Percentiles rank a stretch among this genome's conserved stretches.
phyloP scores from a whole-genome alignment of 495 filamentous ascomycete species.

The Clohesyomyces aquaticus region DNA sequence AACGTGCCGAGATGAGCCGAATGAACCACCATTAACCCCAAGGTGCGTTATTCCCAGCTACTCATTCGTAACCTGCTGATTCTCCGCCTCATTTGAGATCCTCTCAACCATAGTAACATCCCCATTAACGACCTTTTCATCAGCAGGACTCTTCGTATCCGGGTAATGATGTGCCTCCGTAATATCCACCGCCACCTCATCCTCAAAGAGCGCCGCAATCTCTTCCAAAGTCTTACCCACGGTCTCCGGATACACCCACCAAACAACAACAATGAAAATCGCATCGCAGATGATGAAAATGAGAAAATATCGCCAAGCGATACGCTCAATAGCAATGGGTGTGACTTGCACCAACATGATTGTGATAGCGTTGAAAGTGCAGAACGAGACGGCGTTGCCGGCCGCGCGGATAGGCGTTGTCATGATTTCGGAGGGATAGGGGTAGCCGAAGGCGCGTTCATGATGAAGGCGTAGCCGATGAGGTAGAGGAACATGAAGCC shows the following conservation, averaged over 20 bases:
- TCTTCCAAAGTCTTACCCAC: neutral
- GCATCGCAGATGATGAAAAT: neutral
- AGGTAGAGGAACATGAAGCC: neutral
- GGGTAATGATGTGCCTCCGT: no score
- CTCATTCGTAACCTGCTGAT: no score
- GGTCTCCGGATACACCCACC: neutral
- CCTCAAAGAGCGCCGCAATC: neutral
- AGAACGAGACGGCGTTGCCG: neutral
- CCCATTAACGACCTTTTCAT: no score
- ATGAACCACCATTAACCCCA: no score
- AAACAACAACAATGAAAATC: neutral
- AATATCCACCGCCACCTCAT: neutral
- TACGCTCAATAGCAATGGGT: neutral
- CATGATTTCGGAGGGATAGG: neutral
- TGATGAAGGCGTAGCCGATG: neutral
- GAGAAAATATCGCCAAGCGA: neutral
- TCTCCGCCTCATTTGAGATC: no score
- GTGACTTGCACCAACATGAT: neutral
- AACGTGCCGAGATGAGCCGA: no score
- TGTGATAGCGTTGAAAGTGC: neutral
- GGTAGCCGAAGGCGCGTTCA: neutral
- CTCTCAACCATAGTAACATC: no score
- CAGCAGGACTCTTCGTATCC: no score
- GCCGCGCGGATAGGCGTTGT: neutral
- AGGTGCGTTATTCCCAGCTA: no score